Evolutionary conservation across 1,139 yeast genomes (phyloP), one percentile per base, ranked within the genome.

Genomic region (Barnettozyma hawaiiensis): DNA sequence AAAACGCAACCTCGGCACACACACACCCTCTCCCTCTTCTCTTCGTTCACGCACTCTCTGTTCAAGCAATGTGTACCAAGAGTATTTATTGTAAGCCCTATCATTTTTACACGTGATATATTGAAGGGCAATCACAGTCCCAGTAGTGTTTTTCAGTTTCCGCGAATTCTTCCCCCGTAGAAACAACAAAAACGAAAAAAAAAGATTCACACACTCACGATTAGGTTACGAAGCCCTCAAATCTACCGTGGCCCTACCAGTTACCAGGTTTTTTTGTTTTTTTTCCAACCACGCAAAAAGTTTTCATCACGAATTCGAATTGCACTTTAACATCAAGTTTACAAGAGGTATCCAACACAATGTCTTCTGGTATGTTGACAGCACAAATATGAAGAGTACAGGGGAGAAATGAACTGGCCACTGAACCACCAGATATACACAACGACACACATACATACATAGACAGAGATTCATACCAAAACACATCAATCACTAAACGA

Each of bases 331-430:
- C 42, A 32, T 20, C 31, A 42, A n/a, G 41, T 37, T 40, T 29
- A 37, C 22, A 18, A 41, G 32, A 37, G 39, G 41, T 35, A 43
- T 35, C 43, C 36, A 29, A 41, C n/a, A 47, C 43, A 40, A 50
- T 50, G 53, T 45, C 53, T 50, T 41, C 53, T 42, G 53, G 53
- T 50, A 50, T 48, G 53, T 46, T 38, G 20, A 35, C 26, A 31
- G 18, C 7, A 18, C 35, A 7, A 10, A 26, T 12, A 18, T 24
- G 20, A n/a, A 24, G 39, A 19, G 29, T n/a, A n/a, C 18, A 11
- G 18, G 19, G 33, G 21, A 12, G 14, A 26, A 34, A 28, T 22
- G 20, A 29, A 24, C n/a, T 5, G 16, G 18, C n/a, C 18, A 7
- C 15, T 21, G 32, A 18, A 6, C 14, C 15, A 31, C 19, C 3